Percentiles rank a stretch among this genome's conserved stretches.
These are phyloP conservation scores for Rubia yunnanensis DNA, from an alignment of 257 asterid species.

Conservation along the genomic window DNA sequence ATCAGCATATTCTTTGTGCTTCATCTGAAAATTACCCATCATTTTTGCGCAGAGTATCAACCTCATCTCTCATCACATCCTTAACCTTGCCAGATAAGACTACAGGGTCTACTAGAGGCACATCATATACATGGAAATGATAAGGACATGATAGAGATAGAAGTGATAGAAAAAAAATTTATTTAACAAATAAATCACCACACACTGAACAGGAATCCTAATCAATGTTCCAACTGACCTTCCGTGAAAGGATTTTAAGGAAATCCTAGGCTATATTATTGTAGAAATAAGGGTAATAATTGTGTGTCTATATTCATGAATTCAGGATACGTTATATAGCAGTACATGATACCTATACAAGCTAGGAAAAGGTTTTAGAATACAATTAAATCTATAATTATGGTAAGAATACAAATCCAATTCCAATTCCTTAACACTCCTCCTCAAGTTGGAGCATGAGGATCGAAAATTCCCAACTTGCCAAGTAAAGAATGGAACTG, in stretches of 20 bases:
- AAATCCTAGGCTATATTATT: slow-evolving; percentile 44
- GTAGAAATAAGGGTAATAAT: too few relatives aligned
- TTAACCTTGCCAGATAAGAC: slow-evolving; percentile 50
- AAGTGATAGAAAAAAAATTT: too few relatives aligned
- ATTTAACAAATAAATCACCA: background rate
- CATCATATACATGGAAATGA: slow-evolving; percentile 1
- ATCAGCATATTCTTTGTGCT: slow-evolving; percentile 64
- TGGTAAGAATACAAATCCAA: too few relatives aligned
- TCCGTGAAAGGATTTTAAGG: slow-evolving; percentile 53
- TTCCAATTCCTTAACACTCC: too few relatives aligned
- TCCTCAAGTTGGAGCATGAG: too few relatives aligned
- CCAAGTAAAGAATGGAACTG: too few relatives aligned
- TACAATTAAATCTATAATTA: too few relatives aligned
- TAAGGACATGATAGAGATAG: background rate
- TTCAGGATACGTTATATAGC: too few relatives aligned
- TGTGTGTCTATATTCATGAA: too few relatives aligned
- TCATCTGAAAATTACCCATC: slow-evolving; percentile 54
- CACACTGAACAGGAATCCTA: slow-evolving; percentile 2
- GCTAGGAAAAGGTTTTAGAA: too few relatives aligned
- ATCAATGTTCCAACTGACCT: slow-evolving; percentile 49
- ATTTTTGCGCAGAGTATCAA: slow-evolving; percentile 38
- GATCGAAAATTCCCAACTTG: too few relatives aligned
- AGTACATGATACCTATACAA: too few relatives aligned
- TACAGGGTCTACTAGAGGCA: slow-evolving; percentile 47
- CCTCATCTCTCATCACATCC: slow-evolving; percentile 66